phyloP scores from a whole-genome alignment of 495 filamentous ascomycete genomes.

The Penicillium subrubescens region DNA sequence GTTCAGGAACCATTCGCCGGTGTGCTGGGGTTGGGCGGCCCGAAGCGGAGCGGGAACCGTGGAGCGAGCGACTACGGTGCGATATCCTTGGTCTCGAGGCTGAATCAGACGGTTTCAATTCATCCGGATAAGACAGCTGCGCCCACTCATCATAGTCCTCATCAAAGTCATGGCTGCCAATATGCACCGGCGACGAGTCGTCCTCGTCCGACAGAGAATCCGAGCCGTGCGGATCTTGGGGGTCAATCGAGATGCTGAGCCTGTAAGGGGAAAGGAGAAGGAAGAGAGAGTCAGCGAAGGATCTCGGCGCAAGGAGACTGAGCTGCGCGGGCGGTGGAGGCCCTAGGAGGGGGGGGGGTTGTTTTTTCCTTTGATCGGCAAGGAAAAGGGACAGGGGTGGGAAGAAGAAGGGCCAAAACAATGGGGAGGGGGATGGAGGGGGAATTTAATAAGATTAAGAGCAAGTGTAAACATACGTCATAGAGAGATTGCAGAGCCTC shows the following conservation, averaged over 20 bases:
- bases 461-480: slow-evolving; percentile 31
- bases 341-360: not conserved
- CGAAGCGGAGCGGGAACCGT: slow-evolving; percentile 46
- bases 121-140: slow-evolving; percentile 56
- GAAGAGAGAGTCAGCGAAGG: slow-evolving; percentile 18
- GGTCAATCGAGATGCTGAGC: slow-evolving; percentile 54
- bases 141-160: slow-evolving; percentile 57
- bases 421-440: not conserved
- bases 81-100: slow-evolving; percentile 66
- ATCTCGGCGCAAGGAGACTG: slow-evolving; percentile 44
- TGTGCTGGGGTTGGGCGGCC: slow-evolving; percentile 44
- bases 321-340: not conserved
- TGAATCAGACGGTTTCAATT: slow-evolving; percentile 81
- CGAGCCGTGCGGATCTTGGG: slow-evolving; percentile 42
- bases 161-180: slow-evolving; percentile 51
- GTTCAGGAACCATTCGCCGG: slow-evolving; percentile 44
- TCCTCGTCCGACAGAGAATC: slow-evolving; percentile 56
- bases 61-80: slow-evolving; percentile 43
- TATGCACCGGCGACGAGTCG: slow-evolving; percentile 55
- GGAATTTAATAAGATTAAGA: slow-evolving; percentile 7
- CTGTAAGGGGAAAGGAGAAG: slow-evolving; percentile 26
- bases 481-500: slow-evolving; percentile 27
- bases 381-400: not conserved
- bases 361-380: not conserved
- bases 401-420: not conserved